Conservation (phyloP, 1,284 basidiomycete genomes). For the Apiotrichum porosum region DNA sequence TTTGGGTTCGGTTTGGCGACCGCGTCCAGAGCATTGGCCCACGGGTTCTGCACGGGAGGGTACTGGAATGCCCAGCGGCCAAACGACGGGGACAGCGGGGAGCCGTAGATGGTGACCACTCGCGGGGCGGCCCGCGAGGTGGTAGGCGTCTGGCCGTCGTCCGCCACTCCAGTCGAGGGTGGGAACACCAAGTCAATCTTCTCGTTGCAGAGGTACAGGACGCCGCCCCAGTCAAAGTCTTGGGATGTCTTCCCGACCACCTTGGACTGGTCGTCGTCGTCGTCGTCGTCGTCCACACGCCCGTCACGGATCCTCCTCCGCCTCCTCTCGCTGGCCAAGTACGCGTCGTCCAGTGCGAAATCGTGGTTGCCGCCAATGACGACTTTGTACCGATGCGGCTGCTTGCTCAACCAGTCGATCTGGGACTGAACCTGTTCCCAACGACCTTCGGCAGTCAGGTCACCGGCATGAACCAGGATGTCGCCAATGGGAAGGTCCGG, state of each 20-base stretch:
- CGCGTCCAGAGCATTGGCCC: too few species aligned
- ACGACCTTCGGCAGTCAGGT: neutral
- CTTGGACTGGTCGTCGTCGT: too few species aligned
- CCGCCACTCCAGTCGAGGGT: too few species aligned
- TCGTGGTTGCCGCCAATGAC: constrained; percentile 8
- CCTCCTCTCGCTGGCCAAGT: too few species aligned
- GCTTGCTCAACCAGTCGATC: constrained; percentile 1
- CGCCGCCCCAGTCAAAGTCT: constrained; percentile 6
- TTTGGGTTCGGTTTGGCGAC: too few species aligned
- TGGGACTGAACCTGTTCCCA: constrained; percentile 1
- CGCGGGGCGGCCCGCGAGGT: too few species aligned
- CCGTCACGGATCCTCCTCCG: too few species aligned
- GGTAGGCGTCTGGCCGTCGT: too few species aligned
- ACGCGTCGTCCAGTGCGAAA: neutral
- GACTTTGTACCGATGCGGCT: constrained; percentile 6
- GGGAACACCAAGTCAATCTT: neutral
- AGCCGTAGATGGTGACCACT: neutral
- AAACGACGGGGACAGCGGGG: neutral
- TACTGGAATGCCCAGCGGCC: neutral
- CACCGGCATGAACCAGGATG: constrained; percentile 1
- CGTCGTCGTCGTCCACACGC: neutral
- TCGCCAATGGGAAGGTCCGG: constrained; percentile 1
- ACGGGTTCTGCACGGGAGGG: too few species aligned
- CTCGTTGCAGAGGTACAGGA: neutral
- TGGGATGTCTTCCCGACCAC: neutral